Base-by-base conservation (phyloP, 352 stramenopile species). In the Phytopythium vexans region DNA sequence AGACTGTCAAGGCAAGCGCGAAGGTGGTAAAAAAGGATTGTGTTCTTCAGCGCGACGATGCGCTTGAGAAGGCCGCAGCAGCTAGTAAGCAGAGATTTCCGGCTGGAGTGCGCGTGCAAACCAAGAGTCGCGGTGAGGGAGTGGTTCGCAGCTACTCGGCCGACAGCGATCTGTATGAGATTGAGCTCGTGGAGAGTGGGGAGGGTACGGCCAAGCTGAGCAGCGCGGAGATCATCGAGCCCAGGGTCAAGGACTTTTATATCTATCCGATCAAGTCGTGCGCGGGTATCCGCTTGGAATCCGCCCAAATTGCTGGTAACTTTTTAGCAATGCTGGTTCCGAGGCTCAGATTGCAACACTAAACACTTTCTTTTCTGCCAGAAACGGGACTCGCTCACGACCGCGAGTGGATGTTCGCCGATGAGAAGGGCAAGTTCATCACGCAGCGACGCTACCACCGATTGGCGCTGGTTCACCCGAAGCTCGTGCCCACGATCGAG, bases 181-280 rank as follows among this genome's bases (percentile, higher is more conserved):
- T 87, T n/a, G 36, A 64, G 16, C 12, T 70, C 9, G 27, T 38
- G 1, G 38, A 35, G 8, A 36, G 42, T 3, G 15, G 31, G 8
- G 49, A 32, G 1, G 55, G 64, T 33, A 58, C 21, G 8, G 42
- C 66, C 8, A 64, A 46, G 15, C 41, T 84, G 1, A 9, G 32
- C 8, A 34, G 56, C 11, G 40, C 54, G 0, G 47, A 73, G 40
- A 39, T 89, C 27, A 47, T 73, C 8, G 51, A 64, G 46, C 59
- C 72, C 0, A 45, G 42, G 8, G 70, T 92, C 16, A 39, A 49
- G 1, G 82, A 80, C 1, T 63, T 94, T 8, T 78, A 65, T 54
- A 56, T 96, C 40, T 96, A 94, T 60, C 86, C 86, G 33, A 72
- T 96, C 66, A 94, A 96, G 62, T 89, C 74, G n/a, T 93, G 84